phyloP scores from a whole-genome alignment of 768 basidiomycete genomes.

The Crucibulum laeve region DNA sequence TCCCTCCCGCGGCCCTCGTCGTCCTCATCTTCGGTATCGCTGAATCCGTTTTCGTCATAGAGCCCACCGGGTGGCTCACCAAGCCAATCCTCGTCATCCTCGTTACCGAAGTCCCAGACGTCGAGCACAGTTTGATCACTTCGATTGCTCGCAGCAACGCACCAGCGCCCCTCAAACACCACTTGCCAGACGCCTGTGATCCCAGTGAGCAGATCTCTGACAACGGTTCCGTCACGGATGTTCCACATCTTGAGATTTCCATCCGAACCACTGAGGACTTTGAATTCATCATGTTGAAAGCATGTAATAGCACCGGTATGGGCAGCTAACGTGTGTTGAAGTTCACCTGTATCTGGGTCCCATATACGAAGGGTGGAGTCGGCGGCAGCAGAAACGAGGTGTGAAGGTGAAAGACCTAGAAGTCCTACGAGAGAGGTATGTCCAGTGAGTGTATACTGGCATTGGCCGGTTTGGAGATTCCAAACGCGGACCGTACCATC shows the following conservation, averaged over 20 bases:
- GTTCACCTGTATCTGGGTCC: conserved; percentile 82
- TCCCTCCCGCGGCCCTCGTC: conserved; percentile 22
- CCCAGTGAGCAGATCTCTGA: conserved; percentile 84
- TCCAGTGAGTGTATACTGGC: conserved; percentile 76
- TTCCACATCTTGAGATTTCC: conserved; percentile 99
- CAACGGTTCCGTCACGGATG: conserved; percentile 77
- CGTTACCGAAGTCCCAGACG: conserved; percentile 86
- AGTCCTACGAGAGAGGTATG: conserved; percentile 96
- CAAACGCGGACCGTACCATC: conserved; percentile 96
- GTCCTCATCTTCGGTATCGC: conserved; percentile 49
- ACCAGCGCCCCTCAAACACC: conserved; percentile 89
- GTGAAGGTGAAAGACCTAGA: conserved; percentile 82
- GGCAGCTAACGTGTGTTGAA: conserved; percentile 78
- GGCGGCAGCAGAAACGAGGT: conserved; percentile 93
- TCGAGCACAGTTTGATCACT: conserved; percentile 75
- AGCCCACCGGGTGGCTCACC: conserved; percentile 73
- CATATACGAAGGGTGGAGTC: conserved; percentile 94
- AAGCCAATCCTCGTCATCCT: conserved; percentile 75
- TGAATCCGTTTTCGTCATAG: conserved; percentile 67
- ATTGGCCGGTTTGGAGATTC: conserved; percentile 81
- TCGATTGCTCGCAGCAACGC: conserved; percentile 89
- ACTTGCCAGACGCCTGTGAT: conserved; percentile 98
- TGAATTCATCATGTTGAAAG: conserved; percentile 98
- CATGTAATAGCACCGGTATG: conserved; percentile 99
- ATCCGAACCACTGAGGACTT: conserved; percentile 92